These are phyloP conservation scores for Musa beccarii DNA, from an alignment of 176 grass and related monocot species.

Conservation along the genomic window DNA sequence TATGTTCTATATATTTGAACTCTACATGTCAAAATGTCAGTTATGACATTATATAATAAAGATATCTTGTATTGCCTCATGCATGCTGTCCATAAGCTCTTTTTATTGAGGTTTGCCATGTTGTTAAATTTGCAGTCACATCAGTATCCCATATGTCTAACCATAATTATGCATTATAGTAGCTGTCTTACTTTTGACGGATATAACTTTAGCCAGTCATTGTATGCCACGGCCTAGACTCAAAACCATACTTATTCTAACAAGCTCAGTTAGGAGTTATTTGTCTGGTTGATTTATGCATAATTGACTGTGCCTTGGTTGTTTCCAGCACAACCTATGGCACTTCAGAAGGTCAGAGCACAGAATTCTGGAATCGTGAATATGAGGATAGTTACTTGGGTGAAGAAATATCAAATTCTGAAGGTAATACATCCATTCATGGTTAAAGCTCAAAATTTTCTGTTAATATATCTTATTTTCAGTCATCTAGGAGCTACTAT, in stretches of 20 bases:
- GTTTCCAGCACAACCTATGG: slow-evolving; percentile 46
- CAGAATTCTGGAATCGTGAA: slow-evolving; percentile 86
- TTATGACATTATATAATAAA: no score
- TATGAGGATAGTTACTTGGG: slow-evolving; percentile 54
- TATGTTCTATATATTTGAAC: no score
- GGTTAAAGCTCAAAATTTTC: background rate
- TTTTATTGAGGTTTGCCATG: no score
- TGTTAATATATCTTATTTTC: background rate
- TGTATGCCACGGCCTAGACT: no score
- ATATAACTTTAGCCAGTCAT: no score
- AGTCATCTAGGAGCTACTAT: background rate
- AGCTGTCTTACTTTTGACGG: no score
- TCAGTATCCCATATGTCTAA: no score
- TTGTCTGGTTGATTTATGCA: slow-evolving; percentile 3
- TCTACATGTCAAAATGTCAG: no score
- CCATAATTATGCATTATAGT: no score
- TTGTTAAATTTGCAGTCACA: no score
- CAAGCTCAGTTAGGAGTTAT: background rate
- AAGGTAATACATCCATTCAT: slow-evolving; percentile 31
- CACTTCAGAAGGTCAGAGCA: slow-evolving; percentile 29
- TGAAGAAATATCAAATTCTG: slow-evolving; percentile 86
- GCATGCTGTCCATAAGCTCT: no score
- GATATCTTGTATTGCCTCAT: no score
- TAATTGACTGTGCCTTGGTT: slow-evolving; percentile 1
- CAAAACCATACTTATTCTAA: background rate